Conservation (phyloP, 1,284 basidiomycete species). For the Pseudomicrostroma phylloplanum region DNA sequence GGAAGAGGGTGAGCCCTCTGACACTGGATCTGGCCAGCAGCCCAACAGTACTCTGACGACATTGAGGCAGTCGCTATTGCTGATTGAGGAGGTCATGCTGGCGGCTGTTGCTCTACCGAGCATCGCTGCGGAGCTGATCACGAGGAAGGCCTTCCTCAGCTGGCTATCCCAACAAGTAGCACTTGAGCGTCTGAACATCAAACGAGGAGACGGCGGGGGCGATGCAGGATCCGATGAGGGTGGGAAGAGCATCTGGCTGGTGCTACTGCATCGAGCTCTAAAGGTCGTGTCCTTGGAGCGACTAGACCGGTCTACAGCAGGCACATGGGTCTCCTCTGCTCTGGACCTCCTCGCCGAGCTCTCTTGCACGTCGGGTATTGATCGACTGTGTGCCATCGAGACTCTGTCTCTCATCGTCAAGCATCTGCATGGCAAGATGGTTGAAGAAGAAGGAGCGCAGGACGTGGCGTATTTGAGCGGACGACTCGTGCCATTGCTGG, state of each 20-base stretch:
- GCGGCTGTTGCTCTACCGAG: neutral
- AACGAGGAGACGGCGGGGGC: neutral
- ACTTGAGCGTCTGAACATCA: neutral
- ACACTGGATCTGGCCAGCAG: neutral
- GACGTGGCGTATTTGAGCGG: no score
- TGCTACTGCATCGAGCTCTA: neutral
- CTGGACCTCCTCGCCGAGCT: neutral
- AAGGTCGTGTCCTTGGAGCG: neutral
- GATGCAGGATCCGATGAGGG: neutral
- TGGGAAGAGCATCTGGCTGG: neutral
- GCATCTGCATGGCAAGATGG: no score
- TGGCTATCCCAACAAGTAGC: neutral
- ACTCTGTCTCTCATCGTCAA: no score
- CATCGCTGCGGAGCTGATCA: neutral
- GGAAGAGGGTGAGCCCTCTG: neutral
- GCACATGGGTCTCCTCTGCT: neutral
- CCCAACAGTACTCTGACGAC: neutral
- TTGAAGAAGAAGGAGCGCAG: no score
- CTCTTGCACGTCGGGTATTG: no score
- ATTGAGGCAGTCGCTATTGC: neutral
- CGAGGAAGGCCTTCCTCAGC: neutral
- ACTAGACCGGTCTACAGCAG: neutral
- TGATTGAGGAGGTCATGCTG: conserved; percentile 2
- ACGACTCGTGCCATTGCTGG: no score
- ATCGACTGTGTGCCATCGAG: no score